These are phyloP conservation scores for Russula compacta DNA, from an alignment of 768 basidiomycete genomes.

Conservation along the genomic window DNA sequence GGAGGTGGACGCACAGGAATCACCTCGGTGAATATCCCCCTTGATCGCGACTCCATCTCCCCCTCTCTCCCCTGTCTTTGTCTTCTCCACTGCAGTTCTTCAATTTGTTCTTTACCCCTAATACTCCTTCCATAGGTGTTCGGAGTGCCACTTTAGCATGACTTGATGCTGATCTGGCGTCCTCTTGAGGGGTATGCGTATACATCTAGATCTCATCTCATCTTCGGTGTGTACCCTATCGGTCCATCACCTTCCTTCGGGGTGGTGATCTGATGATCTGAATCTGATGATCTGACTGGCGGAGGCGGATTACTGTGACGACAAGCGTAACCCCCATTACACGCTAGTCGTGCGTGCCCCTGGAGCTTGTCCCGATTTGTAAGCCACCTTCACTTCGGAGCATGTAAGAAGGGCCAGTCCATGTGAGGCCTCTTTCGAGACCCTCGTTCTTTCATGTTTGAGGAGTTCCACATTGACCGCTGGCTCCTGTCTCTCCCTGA, in stretches of 20 bases:
- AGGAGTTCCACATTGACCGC: slow-evolving; percentile 33
- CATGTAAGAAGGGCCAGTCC: too few species aligned
- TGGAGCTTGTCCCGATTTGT: slow-evolving; percentile 23
- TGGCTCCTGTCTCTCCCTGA: slow-evolving; percentile 32
- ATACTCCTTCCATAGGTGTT: slow-evolving; percentile 25
- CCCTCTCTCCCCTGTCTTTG: background rate
- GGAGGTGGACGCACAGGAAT: slow-evolving; percentile 28
- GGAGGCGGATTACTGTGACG: too few species aligned
- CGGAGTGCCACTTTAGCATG: slow-evolving; percentile 30
- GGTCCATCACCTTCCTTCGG: background rate
- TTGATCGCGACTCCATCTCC: background rate
- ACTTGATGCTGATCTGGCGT: slow-evolving; percentile 18
- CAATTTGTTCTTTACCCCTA: slow-evolving; percentile 23
- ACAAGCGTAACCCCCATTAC: slow-evolving; percentile 22
- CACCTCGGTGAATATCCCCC: slow-evolving; percentile 24
- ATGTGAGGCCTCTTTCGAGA: slow-evolving; percentile 22
- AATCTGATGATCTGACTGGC: too few species aligned
- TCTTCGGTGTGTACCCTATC: background rate
- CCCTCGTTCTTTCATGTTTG: slow-evolving; percentile 25
- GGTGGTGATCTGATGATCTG: too few species aligned
- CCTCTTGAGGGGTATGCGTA: slow-evolving; percentile 27
- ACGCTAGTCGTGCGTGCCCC: background rate
- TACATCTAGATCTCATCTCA: background rate
- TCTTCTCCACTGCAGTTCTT: slow-evolving; percentile 21
- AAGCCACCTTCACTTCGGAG: slow-evolving; percentile 34